Percentiles rank a stretch among this genome's conserved stretches.
Conservation (phyloP, 257 asterid species). For the Plantago major region DNA sequence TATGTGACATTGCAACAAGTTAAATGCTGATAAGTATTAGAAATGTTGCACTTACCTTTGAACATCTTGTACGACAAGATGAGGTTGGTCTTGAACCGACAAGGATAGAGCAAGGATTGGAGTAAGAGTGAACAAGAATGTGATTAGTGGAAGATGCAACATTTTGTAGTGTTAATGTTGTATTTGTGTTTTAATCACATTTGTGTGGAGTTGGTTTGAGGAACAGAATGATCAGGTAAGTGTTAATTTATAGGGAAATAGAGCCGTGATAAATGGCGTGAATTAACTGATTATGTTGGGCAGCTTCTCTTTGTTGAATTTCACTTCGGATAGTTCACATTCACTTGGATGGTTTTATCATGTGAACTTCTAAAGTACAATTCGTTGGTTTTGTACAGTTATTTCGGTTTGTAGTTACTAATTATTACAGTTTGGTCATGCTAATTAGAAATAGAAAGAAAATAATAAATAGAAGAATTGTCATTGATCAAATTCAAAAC, state of each 20-base stretch:
- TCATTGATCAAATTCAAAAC: no score
- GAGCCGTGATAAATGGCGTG: conserved; percentile 72
- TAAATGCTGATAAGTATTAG: not conserved
- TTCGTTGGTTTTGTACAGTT: no score
- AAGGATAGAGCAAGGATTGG: conserved; percentile 25
- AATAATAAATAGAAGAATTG: no score
- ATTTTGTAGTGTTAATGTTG: conserved; percentile 10
- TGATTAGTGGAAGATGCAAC: conserved; percentile 6
- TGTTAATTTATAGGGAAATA: conserved; percentile 26
- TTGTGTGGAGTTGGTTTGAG: conserved; percentile 4
- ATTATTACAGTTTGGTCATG: no score
- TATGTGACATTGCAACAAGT: not conserved
- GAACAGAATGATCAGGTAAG: conserved; percentile 15
- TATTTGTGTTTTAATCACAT: not conserved
- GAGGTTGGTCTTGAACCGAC: conserved; percentile 32
- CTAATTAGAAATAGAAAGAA: no score
- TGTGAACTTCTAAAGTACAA: not conserved
- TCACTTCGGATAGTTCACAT: conserved; percentile 24
- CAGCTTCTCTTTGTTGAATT: conserved; percentile 24
- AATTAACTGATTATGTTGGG: conserved; percentile 28
- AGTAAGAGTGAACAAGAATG: conserved; percentile 17
- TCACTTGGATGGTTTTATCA: not conserved
- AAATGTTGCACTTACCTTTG: conserved; percentile 34
- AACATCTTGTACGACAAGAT: conserved; percentile 59
- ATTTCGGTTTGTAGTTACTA: no score